Percentiles rank a stretch among this genome's conserved stretches.
phyloP scores from a whole-genome alignment of 2,329 filamentous ascomycete species.

The Tolypocladium pustulatum region DNA sequence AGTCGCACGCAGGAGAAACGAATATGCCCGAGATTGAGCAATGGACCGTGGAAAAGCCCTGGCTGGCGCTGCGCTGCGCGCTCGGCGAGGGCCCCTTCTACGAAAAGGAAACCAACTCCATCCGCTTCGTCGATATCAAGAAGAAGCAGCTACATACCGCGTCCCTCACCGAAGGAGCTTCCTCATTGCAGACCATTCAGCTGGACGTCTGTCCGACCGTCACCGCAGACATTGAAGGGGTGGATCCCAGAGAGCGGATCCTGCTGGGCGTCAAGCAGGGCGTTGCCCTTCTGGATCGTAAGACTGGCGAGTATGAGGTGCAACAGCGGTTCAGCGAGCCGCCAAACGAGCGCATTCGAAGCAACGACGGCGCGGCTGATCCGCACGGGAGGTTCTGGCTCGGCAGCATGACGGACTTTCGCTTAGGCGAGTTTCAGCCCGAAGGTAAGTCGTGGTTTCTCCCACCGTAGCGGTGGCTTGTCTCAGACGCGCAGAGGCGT shows the following conservation, averaged over 20 bases:
- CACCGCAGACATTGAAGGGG: conserved; percentile 68
- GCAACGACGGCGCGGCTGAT: conserved; percentile 79
- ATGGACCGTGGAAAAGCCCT: conserved; percentile 42
- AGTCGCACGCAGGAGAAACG: neutral
- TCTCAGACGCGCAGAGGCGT: neutral
- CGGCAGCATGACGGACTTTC: conserved; percentile 73
- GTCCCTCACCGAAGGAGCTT: conserved; percentile 51
- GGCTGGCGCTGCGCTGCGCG: conserved; percentile 50
- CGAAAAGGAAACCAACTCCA: conserved; percentile 50
- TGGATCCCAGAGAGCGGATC: conserved; percentile 52
- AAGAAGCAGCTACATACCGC: conserved; percentile 64
- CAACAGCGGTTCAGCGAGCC: conserved; percentile 35
- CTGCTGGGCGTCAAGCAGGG: conserved; percentile 73
- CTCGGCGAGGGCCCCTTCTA: conserved; percentile 69
- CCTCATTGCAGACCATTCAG: conserved; percentile 50
- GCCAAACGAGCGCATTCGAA: conserved; percentile 43
- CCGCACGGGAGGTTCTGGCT: conserved; percentile 75
- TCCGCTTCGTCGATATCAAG: conserved; percentile 79
- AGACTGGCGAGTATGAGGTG: conserved; percentile 42
- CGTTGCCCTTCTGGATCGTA: conserved; percentile 64
- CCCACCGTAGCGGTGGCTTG: neutral
- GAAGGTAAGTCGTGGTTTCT: conserved; percentile 35
- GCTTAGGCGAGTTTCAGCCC: conserved; percentile 44
- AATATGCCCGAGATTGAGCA: conserved; percentile 16
- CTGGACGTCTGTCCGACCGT: conserved; percentile 48